A percentile compares a stretch with the other conserved stretches of the same genome.
phyloP scores from a whole-genome alignment of 2,329 filamentous ascomycete species.

The Pseudogymnoascus pannorum region DNA sequence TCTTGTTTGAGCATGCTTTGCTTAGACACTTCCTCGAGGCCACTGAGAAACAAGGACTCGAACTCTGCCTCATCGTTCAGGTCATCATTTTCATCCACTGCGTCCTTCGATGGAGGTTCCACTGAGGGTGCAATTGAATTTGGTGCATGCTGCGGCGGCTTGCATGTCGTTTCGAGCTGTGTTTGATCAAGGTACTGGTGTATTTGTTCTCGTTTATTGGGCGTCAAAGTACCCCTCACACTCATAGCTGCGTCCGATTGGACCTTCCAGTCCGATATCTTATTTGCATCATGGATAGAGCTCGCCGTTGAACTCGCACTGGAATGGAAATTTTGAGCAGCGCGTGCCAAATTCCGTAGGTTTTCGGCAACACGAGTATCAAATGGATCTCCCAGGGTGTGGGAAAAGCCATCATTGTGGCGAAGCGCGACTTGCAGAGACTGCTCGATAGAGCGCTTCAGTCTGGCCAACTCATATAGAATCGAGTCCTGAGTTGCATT shows the following conservation, averaged over 20 bases:
- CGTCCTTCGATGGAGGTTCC: background rate
- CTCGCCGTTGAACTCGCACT: slow-evolving; percentile 21
- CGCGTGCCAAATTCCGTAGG: slow-evolving; percentile 21
- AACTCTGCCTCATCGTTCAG: slow-evolving; percentile 17
- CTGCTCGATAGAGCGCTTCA: slow-evolving; percentile 21
- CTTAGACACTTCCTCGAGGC: slow-evolving; percentile 21
- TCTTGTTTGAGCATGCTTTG: slow-evolving; percentile 21
- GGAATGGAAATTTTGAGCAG: slow-evolving; percentile 23
- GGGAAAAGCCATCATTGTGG: slow-evolving; percentile 12
- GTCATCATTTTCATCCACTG: slow-evolving; percentile 14
- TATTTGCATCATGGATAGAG: slow-evolving; percentile 14
- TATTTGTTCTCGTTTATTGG: slow-evolving; percentile 16
- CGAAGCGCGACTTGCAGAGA: slow-evolving; percentile 18
- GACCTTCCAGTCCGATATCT: slow-evolving; percentile 2
- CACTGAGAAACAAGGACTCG: slow-evolving; percentile 17
- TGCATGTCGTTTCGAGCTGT: background rate
- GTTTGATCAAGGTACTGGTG: slow-evolving; percentile 14
- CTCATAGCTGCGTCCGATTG: slow-evolving; percentile 1
- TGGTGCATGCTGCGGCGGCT: background rate
- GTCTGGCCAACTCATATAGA: slow-evolving; percentile 16
- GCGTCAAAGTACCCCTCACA: slow-evolving; percentile 12
- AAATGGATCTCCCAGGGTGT: slow-evolving; percentile 10
- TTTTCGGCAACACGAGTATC: slow-evolving; percentile 17
- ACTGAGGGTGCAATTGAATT: background rate
- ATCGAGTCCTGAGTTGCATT: slow-evolving; percentile 18